Base-by-base conservation (phyloP, 495 filamentous ascomycete species). In the Venustampulla echinocandica region DNA sequence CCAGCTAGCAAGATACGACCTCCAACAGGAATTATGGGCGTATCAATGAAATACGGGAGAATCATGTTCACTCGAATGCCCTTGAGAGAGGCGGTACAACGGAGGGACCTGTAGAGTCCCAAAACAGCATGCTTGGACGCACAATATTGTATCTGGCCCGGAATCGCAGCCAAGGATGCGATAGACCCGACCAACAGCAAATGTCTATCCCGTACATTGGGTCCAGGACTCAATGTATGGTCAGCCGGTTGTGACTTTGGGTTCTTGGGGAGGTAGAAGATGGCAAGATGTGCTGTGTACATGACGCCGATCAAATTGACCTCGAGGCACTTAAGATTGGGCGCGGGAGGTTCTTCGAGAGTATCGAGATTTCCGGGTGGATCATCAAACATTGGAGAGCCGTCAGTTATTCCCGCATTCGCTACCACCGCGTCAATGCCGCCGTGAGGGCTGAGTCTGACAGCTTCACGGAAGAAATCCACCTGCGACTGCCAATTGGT, bases 1-100 rank as follows among this genome's bases (percentile, higher is more conserved):
- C 81, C 81, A 1, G 79, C 73, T 2, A 85, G 60, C 9, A 81
- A 7, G 9, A 66, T 41, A 30, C 73, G 55, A 6, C 52, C 76
- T 0, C 35, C 15, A 6, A 49, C 34, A 0, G 64, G 56, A 13
- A 80, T 24, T 11, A 85, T 62, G 2, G 77, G 75, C 13, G 82
- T 85, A 40, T 81, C 72, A 36, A 84, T 75, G 52, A 81, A 85
- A 52, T 84, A 85, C 3, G 81, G 81, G 45, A 64, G 69, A 11
- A 85, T 44, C 33, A 81, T 57, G 47, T 84, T 85, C 37, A 79
- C 61, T 18, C 82, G 61, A 5, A 85, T 60, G 1, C 74, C 75
- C 21, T 62, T 38, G 19, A 54, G 33, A 49, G 67, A 71, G 3
- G 66, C 56, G 0, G 70, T 69, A 3, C 67, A 51, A 4, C 81